Conservation (phyloP, 306 rosid genomes). For the Fragaria vesca region DNA sequence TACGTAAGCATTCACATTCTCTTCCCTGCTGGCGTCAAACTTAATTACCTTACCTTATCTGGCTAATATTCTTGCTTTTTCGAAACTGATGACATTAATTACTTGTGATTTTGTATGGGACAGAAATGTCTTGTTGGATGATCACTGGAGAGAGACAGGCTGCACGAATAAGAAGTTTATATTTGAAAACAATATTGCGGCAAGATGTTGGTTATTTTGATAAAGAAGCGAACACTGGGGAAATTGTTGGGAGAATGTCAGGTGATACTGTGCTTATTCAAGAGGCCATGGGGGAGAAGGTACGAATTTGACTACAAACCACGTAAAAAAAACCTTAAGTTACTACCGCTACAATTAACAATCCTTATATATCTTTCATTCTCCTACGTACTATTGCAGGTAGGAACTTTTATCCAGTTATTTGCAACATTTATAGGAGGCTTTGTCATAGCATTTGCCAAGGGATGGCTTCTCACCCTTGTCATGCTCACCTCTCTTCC, state of each 20-base stretch:
- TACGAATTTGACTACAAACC: background rate
- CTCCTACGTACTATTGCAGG: constrained; percentile 39
- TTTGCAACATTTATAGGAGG: constrained; percentile 67
- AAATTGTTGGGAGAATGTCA: constrained; percentile 75
- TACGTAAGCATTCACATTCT: background rate
- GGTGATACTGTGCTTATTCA: constrained; percentile 86
- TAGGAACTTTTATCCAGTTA: constrained; percentile 70
- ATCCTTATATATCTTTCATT: background rate
- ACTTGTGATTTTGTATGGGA: constrained; percentile 19
- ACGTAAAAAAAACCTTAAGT: background rate
- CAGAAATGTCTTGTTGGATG: constrained; percentile 87
- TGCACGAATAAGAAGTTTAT: constrained; percentile 66
- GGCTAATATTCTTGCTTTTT: background rate
- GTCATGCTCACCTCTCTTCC: constrained; percentile 78
- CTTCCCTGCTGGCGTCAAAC: background rate
- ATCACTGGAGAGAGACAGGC: constrained; percentile 86
- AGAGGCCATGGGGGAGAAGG: constrained; percentile 92
- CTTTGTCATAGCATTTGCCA: constrained; percentile 57
- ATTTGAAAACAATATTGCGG: constrained; percentile 69
- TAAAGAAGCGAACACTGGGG: constrained; percentile 62
- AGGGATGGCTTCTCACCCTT: constrained; percentile 75
- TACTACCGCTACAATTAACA: background rate
- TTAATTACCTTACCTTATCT: background rate
- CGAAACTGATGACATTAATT: background rate
- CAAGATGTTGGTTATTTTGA: constrained; percentile 81